Evolutionary conservation across 371 early-diverging fungal genomes (phyloP).

Genomic region (Funneliformis caledonium): DNA sequence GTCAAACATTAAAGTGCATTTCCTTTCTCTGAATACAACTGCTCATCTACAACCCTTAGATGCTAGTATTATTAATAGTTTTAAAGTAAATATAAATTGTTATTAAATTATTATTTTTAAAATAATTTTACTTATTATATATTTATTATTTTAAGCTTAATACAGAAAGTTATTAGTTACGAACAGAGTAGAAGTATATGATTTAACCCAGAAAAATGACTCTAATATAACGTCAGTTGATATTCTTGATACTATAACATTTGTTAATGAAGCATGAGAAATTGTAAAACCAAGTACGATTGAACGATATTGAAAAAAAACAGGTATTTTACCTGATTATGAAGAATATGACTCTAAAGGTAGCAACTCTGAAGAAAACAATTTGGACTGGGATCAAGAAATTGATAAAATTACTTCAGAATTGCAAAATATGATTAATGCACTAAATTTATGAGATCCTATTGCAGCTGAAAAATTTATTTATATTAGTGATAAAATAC

Average conservation of each 20-base stretch:
- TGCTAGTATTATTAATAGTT: conserved; percentile 9
- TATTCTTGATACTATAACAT: no score
- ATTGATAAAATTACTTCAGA: no score
- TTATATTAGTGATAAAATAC: no score
- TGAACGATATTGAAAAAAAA: background rate
- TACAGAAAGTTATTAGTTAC: background rate
- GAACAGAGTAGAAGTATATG: background rate
- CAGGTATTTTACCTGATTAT: background rate
- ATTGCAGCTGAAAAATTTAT: background rate
- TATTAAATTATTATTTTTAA: background rate
- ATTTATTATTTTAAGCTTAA: conserved; percentile 7
- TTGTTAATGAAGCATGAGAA: no score
- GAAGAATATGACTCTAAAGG: background rate
- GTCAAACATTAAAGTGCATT: background rate
- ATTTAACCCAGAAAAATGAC: no score
- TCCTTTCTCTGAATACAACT: conserved; percentile 4
- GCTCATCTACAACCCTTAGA: background rate
- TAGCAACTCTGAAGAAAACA: no score
- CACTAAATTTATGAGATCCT: no score
- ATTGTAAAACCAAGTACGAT: background rate
- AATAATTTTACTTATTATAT: background rate
- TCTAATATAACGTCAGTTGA: no score
- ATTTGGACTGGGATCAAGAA: no score
- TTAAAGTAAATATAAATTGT: background rate
- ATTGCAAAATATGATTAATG: no score